These are phyloP conservation scores for Fusarium sp. DNA, from an alignment of 2,329 filamentous ascomycete genomes.

Conservation along the genomic window DNA sequence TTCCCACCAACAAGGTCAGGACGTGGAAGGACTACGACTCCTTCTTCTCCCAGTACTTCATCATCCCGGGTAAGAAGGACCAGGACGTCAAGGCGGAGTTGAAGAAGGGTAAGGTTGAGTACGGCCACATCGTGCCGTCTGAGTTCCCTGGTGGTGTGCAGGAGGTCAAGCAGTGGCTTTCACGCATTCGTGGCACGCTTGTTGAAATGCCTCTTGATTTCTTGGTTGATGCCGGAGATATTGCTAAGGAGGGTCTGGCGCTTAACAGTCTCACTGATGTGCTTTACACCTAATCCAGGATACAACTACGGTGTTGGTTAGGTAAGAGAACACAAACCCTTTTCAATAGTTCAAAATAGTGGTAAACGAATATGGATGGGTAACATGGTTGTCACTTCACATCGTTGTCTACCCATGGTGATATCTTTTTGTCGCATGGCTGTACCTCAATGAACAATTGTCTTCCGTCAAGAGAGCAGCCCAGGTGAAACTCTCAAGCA, in stretches of 20 bases:
- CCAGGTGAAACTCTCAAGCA: not conserved
- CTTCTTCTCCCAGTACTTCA: conserved; percentile 77
- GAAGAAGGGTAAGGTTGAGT: conserved; percentile 73
- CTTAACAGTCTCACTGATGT: conserved; percentile 79
- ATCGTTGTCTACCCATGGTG: not conserved
- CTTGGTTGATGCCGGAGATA: conserved; percentile 79
- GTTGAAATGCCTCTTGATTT: conserved; percentile 95
- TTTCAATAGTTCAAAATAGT: not conserved
- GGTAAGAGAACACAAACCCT: not conserved
- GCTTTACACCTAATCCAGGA: conserved; percentile 69
- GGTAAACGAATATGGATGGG: not conserved
- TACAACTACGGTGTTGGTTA: not conserved
- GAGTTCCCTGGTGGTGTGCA: conserved; percentile 79
- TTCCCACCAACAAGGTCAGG: conserved; percentile 75
- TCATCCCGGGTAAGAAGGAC: conserved; percentile 67
- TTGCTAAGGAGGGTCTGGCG: conserved; percentile 83
- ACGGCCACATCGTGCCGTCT: conserved; percentile 87
- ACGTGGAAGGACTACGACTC: conserved; percentile 80
- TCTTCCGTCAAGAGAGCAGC: not conserved
- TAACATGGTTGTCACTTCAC: not conserved
- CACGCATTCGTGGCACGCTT: conserved; percentile 74
- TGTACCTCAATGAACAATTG: not conserved
- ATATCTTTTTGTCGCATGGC: not conserved
- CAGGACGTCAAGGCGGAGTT: conserved; percentile 61
- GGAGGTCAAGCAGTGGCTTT: conserved; percentile 79